Evolutionary conservation across 23 red algal genomes (phyloP), one percentile per base, ranked within the genome.

Genomic region (Cyanidioschyzon merolae): DNA sequence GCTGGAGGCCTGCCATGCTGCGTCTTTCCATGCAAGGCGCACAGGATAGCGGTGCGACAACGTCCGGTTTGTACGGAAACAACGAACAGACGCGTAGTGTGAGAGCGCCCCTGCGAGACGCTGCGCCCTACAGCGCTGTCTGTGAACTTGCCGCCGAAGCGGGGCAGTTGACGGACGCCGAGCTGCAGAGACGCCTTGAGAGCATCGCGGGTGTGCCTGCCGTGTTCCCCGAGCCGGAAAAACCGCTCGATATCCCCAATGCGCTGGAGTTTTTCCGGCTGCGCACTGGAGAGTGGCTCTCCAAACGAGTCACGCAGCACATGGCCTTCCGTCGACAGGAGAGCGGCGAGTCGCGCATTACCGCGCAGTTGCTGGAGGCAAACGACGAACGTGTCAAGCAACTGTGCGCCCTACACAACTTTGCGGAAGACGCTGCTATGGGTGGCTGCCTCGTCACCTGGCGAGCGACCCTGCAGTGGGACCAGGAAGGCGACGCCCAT

Each of bases 201-300:
- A 21, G 45, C 12, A 54, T 54, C 7, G 12, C 45, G 7, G 45
- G 21, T 54, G 7, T 54, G 7, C 45, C 45, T 7, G 7, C 21
- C 12, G 45, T 15, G 45, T 21, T 21, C 45, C 21, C 21, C 7
- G 63, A 7, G 16, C 12, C 12, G 12, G 63, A 32, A 7, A 71
- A 25, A 35, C 3, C 63, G 63, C 12, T 92, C 2, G 58, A 38
- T 3, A 59, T 59, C 26, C 31, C 74, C 29, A 84, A 97, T 59
- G 93, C 85, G 0, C 90, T 97, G 93, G 51, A 91, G 39, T 97
- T 97, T 74, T 97, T 97, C 82, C 85, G 88, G 0, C 40, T 85
- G 50, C 83, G 93, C 32, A 84, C 88, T 37, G 93, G 93, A 16
- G 81, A 37, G 0, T 97, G 93, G 93, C 17, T 59, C 30, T 89